A percentile compares a stretch with the other conserved stretches of the same genome.
Evolutionary conservation across 2,329 filamentous ascomycete species (phyloP).

Genomic region (Xylaria sp.): DNA sequence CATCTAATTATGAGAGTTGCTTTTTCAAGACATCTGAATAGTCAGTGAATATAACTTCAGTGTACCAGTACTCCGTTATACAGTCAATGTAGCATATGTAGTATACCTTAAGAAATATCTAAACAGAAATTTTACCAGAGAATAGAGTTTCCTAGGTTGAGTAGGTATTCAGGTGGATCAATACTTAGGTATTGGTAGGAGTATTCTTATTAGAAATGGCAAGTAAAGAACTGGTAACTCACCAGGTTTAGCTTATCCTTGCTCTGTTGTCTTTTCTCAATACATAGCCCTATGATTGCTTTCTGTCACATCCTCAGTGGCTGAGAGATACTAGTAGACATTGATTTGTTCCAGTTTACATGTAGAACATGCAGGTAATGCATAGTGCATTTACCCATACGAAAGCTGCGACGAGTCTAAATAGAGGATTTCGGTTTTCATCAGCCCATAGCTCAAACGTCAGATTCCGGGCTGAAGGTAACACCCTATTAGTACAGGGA

Average conservation of each 20-base stretch:
- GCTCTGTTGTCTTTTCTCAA: neutral
- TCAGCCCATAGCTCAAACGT: neutral
- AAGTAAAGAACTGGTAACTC: neutral
- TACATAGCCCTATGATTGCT: neutral
- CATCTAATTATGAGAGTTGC: neutral
- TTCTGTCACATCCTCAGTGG: neutral
- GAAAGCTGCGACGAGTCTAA: constrained; percentile 14
- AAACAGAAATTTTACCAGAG: too few relatives aligned
- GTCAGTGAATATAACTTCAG: neutral
- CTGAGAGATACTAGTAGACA: neutral
- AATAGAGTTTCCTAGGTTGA: neutral
- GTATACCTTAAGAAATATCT: neutral
- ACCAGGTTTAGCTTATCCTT: neutral
- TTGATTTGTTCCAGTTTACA: constrained; percentile 8
- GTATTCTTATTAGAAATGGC: neutral
- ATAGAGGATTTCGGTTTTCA: neutral
- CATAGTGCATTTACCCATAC: constrained; percentile 24
- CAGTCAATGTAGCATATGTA: neutral
- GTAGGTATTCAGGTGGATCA: neutral
- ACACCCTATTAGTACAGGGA: constrained; percentile 12
- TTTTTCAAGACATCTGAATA: neutral
- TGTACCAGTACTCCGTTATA: neutral
- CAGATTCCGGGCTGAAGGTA: neutral
- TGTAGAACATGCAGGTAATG: constrained; percentile 23
- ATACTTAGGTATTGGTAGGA: neutral